Percentiles rank a stretch among this genome's conserved stretches.
phyloP scores from a whole-genome alignment of 441 rosid genomes.

The Melastoma candidum region DNA sequence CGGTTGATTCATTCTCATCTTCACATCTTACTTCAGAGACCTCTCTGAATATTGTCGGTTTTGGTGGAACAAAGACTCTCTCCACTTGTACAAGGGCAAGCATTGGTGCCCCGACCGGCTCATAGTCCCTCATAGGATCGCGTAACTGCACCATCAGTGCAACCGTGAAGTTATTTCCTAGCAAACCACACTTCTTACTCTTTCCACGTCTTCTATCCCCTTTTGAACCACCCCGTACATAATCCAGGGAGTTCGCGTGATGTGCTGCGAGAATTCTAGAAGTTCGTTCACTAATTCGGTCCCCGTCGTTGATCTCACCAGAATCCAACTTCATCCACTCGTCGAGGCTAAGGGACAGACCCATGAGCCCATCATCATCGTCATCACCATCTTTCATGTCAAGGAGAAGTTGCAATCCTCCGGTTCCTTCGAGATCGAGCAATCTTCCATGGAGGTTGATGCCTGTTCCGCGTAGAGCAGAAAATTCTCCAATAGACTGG shows the following conservation, averaged over 20 bases:
- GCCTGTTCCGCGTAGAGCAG: constrained; percentile 62
- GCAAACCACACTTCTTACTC: constrained; percentile 64
- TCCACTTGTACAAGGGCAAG: constrained; percentile 92
- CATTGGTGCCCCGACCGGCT: constrained; percentile 94
- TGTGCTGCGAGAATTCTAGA: constrained; percentile 87
- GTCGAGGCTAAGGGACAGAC: constrained; percentile 77
- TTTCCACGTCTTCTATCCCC: constrained; percentile 54
- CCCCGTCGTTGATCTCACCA: constrained; percentile 70
- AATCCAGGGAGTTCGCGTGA: constrained; percentile 67
- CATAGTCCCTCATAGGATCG: constrained; percentile 75
- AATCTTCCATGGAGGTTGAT: constrained; percentile 34
- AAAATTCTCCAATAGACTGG: constrained; percentile 49
- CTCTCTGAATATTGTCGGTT: constrained; percentile 58
- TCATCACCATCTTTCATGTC: constrained; percentile 44
- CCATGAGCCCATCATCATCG: constrained; percentile 75
- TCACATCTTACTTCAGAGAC: constrained; percentile 47
- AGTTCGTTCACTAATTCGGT: constrained; percentile 67
- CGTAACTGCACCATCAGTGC: constrained; percentile 85
- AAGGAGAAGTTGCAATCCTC: constrained; percentile 69
- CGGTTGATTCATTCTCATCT: constrained; percentile 24
- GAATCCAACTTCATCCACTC: constrained; percentile 95
- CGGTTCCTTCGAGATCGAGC: constrained; percentile 72
- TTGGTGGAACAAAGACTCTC: constrained; percentile 82
- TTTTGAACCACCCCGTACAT: constrained; percentile 57
- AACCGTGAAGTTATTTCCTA: constrained; percentile 86